A percentile compares a stretch with the other conserved stretches of the same genome.
These are phyloP conservation scores for Collybiopsis confluens DNA, from an alignment of 768 basidiomycete genomes.

Conservation along the genomic window DNA sequence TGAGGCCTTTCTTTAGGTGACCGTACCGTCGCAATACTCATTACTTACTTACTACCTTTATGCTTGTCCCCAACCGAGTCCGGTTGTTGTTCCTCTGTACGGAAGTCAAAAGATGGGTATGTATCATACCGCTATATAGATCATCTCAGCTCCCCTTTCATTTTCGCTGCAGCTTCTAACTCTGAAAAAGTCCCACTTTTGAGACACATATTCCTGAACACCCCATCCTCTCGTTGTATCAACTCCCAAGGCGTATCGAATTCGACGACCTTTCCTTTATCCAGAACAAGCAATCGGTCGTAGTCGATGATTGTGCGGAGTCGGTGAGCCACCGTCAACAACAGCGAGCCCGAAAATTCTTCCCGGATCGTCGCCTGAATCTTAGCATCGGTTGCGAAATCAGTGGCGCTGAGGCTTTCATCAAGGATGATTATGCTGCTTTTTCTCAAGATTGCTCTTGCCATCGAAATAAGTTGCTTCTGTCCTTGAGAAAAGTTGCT, in stretches of 20 bases:
- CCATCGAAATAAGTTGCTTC: constrained; percentile 83
- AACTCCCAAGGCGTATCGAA: constrained; percentile 72
- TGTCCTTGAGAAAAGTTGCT: constrained; percentile 93
- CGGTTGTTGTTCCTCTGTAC: too few species aligned
- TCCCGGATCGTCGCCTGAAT: constrained; percentile 86
- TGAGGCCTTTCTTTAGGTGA: too few species aligned
- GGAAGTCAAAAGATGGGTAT: too few species aligned
- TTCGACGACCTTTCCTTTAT: constrained; percentile 46
- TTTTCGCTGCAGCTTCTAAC: constrained; percentile 55
- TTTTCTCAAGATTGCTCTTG: constrained; percentile 68
- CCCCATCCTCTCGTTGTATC: constrained; percentile 56
- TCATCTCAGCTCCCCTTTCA: constrained; percentile 33
- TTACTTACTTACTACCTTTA: too few species aligned
- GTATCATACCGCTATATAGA: too few species aligned
- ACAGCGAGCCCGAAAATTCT: constrained; percentile 72
- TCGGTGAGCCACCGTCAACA: constrained; percentile 49
- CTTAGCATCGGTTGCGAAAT: constrained; percentile 84
- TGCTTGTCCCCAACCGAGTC: too few species aligned
- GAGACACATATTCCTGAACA: constrained; percentile 67
- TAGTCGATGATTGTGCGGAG: constrained; percentile 22
- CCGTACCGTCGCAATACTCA: too few species aligned
- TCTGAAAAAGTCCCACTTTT: constrained; percentile 65
- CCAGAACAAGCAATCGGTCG: constrained; percentile 22
- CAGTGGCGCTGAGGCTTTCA: constrained; percentile 83
- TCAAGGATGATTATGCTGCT: constrained; percentile 76